Evolutionary conservation across 495 filamentous ascomycete species (phyloP).

Genomic region (Hapsidospora chrysogenum): DNA sequence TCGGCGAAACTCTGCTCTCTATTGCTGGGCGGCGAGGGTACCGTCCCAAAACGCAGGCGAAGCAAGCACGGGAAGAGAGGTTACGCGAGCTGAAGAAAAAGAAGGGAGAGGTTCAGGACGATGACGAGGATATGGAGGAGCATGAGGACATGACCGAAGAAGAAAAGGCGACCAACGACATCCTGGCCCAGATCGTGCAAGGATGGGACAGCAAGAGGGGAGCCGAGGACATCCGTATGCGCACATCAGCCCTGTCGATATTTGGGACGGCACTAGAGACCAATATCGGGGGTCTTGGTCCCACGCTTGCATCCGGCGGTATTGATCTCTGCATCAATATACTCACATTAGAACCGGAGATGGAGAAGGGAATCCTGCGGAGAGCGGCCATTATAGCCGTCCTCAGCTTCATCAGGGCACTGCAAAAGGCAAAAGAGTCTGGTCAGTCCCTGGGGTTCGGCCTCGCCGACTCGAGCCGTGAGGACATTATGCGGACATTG

Average conservation of each 20-base stretch:
- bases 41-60: constrained; percentile 34
- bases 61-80: constrained; percentile 30
- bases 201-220: constrained; percentile 58
- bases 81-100: constrained; percentile 26
- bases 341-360: constrained; percentile 43
- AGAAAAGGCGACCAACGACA: constrained; percentile 30
- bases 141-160: constrained; percentile 27
- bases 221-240: constrained; percentile 60
- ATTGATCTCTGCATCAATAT: constrained; percentile 53
- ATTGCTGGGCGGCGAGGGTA: constrained; percentile 47
- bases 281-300: constrained; percentile 43
- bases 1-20: constrained; percentile 45
- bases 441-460: constrained; percentile 40
- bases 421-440: constrained; percentile 39
- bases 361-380: constrained; percentile 54
- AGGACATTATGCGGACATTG: constrained; percentile 45
- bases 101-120: constrained; percentile 20
- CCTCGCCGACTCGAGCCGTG: constrained; percentile 41
- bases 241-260: constrained; percentile 63
- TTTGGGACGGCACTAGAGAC: constrained; percentile 49
- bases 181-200: constrained; percentile 46
- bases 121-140: constrained; percentile 31
- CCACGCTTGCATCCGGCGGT: constrained; percentile 33
- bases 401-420: constrained; percentile 44
- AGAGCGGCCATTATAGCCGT: constrained; percentile 56